Evolutionary conservation across 257 asterid genomes (phyloP), one percentile per base, ranked within the genome.

Genomic region (Solanum tacnaense): DNA sequence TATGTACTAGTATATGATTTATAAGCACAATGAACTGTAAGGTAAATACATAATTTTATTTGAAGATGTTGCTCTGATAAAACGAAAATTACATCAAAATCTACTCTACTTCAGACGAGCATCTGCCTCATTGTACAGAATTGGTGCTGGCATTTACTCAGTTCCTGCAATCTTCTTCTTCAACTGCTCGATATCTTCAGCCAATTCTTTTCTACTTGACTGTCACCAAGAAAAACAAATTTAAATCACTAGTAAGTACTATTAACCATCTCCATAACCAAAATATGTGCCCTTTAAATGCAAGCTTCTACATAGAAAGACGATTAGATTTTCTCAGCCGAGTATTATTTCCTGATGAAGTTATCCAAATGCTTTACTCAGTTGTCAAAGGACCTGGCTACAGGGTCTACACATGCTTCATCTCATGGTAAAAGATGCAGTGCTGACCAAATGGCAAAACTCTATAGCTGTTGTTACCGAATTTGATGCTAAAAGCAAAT

Each of bases 191-290:
- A 96, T 92, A 82, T 97, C 99, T 67, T 94, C 49, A 31, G 94
- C 95, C 92, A 97, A 87, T 87, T 97, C 99, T 91, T 96, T 97
- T 89, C 99, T 94, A 91, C 98, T 94, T 4, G 98, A 93, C 99
- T 95, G 98, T 92, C 89, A 83, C 29, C 32, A 87, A 15, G 13
- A 4, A 81, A 52, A 78, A n/a, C 12, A 87, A 56, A 72, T 73
- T 21, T 15, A 32, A 74, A 58, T 74, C 75, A 83, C 52, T 46
- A 31, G 71, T 6, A 35, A 85, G 38, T 67, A 39, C 12, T 6
- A 72, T 72, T 72, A 29, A 82, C 41, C 84, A 76, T 76, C 60
- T 82, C 27, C 39, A 79, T 23, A 73, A 73, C 38, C 58, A 44
- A 79, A 78, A 16, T 27, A 25, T 13, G 18, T 25, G 65, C 9